Evolutionary conservation across 2,329 filamentous ascomycete genomes (phyloP).

Genomic region (Hortaea werneckii): DNA sequence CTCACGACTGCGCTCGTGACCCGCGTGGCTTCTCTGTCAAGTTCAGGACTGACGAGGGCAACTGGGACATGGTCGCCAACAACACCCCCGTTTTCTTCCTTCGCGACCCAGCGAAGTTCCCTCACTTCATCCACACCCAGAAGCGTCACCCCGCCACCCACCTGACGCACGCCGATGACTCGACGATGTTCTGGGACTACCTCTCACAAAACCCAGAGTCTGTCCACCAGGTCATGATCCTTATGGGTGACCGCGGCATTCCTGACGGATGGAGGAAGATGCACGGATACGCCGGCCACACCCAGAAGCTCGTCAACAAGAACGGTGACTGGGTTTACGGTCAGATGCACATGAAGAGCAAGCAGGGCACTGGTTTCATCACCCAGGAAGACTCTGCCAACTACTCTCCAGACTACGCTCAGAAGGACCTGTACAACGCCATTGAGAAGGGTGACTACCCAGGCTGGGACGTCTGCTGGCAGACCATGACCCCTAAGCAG

Average conservation of each 20-base stretch:
- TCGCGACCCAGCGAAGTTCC: constrained; percentile 64
- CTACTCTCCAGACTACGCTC: constrained; percentile 43
- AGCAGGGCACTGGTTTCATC: constrained; percentile 43
- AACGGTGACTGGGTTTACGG: constrained; percentile 43
- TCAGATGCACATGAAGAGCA: constrained; percentile 44
- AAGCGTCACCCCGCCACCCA: constrained; percentile 65
- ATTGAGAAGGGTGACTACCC: constrained; percentile 45
- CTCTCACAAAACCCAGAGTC: constrained; percentile 45
- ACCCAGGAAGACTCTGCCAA: constrained; percentile 42
- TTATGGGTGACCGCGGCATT: constrained; percentile 47
- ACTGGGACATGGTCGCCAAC: constrained; percentile 49
- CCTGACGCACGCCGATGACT: constrained; percentile 53
- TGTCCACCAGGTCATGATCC: constrained; percentile 44
- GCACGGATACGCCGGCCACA: constrained; percentile 45
- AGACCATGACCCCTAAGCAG: constrained; percentile 44
- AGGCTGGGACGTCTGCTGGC: constrained; percentile 41
- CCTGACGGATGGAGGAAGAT: constrained; percentile 47
- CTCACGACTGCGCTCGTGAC: constrained; percentile 61
- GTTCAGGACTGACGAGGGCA: constrained; percentile 57
- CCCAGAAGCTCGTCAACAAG: constrained; percentile 45
- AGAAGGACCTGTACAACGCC: constrained; percentile 43
- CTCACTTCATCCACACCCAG: constrained; percentile 63
- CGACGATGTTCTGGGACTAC: constrained; percentile 59
- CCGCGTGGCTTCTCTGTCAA: constrained; percentile 64
- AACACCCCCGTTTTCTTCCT: constrained; percentile 69